Conservation (phyloP, 208 protist species). For the Acanthamoeba polyphaga region DNA sequence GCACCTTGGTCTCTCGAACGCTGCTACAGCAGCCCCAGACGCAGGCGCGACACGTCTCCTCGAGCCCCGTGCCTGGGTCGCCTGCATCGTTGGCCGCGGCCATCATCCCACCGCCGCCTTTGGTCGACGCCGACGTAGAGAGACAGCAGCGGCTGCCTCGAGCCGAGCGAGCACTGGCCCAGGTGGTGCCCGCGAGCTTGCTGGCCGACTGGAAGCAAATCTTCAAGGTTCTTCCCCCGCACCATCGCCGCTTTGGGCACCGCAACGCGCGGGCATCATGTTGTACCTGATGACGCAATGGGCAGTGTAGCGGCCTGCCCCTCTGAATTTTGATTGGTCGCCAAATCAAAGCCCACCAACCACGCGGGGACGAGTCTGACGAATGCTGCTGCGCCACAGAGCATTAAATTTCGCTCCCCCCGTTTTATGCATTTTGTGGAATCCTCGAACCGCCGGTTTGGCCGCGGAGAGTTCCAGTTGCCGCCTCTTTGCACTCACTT, state of each 20-base stretch:
- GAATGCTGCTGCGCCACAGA: too few species aligned
- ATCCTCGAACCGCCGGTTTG: too few species aligned
- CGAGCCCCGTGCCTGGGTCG: neutral
- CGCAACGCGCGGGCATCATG: neutral
- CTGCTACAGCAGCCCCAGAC: neutral
- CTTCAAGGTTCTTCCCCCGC: neutral
- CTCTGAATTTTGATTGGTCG: neutral
- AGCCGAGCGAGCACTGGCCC: neutral
- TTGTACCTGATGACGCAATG: neutral
- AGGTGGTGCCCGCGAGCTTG: neutral
- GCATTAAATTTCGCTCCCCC: too few species aligned
- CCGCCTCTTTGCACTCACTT: too few species aligned
- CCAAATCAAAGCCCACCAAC: too few species aligned
- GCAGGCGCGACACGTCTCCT: conserved; percentile 5
- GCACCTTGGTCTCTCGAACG: neutral
- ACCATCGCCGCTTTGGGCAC: neutral
- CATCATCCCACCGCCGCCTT: neutral
- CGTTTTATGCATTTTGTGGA: too few species aligned
- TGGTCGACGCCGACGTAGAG: neutral
- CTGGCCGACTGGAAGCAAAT: conserved; percentile 5
- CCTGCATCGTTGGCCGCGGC: neutral
- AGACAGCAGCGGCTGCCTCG: too few species aligned
- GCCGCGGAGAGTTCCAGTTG: too few species aligned
- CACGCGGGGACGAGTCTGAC: too few species aligned
- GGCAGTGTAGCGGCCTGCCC: neutral